Base-by-base conservation (phyloP, 2,329 filamentous ascomycete species). In the Fusarium sarcochroum region DNA sequence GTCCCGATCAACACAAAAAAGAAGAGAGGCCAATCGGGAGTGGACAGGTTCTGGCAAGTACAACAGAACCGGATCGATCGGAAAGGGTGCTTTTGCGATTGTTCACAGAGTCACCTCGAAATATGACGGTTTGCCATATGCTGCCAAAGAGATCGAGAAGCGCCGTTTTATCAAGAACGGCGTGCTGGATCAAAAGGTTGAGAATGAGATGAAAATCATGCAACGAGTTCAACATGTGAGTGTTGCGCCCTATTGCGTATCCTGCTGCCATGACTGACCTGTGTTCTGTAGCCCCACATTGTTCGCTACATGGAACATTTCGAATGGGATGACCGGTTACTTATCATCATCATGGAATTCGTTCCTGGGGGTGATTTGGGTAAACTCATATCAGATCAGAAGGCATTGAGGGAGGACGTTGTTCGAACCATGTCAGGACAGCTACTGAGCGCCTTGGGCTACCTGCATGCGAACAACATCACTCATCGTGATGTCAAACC, bases 401-500 rank as follows among this genome's bases (percentile, higher is more conserved):
- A 88, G 1, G 80, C 84, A 1, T 86, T 98, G 50, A 80, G 84
- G 1, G 95, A 98, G 76, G 71, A 79, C 1, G 83, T 90, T 69
- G 91, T 89, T n/a, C 89, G 91, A 77, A 83, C 83, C 7, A 92
- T 98, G 78, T 88, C 94, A 2, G 78, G 81, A 20, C 93, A 97
- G 77, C 87, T 98, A 35, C 82, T 98, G 42, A 88, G 91, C 70
- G 95, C 95, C 3, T 82, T 99, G 52, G 89, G 89, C 30, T 98
- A 99, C 77, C 84, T 99, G 10, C 96, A 99, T 78, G 84, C 86
- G 53, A 91, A 92, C 73, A 93, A 91, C 75, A 98, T 99, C 72
- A 98, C 95, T 0, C 96, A 99, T 80, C 91, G 96, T n/a, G 96
- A 99, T 78, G 94, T 99, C 76, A 99, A 99, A 77, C 96, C 96